phyloP scores from a whole-genome alignment of 2,329 filamentous ascomycete species.

The Cryphonectria nitschkei region DNA sequence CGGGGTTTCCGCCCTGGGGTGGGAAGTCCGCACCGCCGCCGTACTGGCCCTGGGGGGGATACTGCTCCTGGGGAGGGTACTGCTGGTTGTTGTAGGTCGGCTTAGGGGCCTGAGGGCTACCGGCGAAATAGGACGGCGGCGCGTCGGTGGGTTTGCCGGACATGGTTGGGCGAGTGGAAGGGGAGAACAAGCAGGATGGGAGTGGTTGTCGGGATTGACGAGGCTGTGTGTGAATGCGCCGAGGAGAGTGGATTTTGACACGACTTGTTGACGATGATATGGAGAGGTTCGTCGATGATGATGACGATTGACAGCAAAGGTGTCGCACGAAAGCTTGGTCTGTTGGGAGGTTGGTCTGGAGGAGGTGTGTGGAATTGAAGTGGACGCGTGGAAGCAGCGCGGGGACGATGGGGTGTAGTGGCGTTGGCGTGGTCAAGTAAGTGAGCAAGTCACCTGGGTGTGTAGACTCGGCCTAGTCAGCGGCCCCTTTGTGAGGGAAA shows the following conservation, averaged over 20 bases:
- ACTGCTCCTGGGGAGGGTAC: conserved; percentile 17
- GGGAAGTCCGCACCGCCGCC: conserved; percentile 17
- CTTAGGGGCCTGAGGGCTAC: conserved; percentile 23
- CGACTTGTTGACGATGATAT: neutral
- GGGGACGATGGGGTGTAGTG: neutral
- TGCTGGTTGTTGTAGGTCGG: conserved; percentile 22
- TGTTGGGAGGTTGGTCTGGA: neutral
- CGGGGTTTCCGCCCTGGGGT: conserved; percentile 10
- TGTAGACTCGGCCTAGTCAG: neutral
- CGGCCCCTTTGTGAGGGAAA: neutral
- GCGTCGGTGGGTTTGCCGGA: conserved; percentile 24
- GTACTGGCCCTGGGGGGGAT: conserved; percentile 15
- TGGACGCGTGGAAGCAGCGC: neutral
- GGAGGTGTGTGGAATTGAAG: neutral
- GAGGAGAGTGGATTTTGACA: too few relatives aligned
- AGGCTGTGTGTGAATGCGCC: neutral
- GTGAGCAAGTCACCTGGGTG: neutral
- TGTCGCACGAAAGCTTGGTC: neutral
- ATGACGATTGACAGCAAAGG: neutral
- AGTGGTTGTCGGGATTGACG: neutral
- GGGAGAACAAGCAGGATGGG: neutral
- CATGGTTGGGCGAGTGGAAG: conserved; percentile 6
- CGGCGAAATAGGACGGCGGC: conserved; percentile 26
- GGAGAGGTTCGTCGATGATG: neutral
- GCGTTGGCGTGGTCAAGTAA: neutral